Percentiles rank a stretch among this genome's conserved stretches.
phyloP scores from a whole-genome alignment of 305 asterid species.

The Fraxinus sp. region DNA sequence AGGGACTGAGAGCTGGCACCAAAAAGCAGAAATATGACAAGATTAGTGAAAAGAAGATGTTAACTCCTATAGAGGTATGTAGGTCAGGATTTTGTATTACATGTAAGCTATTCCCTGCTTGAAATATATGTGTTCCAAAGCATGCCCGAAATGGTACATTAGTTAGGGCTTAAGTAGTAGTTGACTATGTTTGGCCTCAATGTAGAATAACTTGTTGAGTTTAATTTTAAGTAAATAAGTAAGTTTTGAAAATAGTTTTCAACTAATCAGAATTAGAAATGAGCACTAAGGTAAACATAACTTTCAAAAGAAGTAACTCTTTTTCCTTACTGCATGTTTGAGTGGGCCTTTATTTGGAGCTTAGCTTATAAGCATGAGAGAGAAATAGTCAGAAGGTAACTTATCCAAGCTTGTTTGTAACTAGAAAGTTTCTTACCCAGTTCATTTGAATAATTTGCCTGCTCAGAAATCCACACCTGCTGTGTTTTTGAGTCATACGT shows the following conservation, averaged over 20 bases:
- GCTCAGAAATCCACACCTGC: not conserved
- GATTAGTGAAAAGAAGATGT: slow-evolving; percentile 93
- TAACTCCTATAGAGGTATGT: slow-evolving; percentile 83
- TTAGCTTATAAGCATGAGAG: not conserved
- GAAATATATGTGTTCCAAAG: slow-evolving; percentile 13
- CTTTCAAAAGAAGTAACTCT: not conserved
- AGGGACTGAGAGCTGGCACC: slow-evolving; percentile 91
- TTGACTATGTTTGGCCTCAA: not conserved
- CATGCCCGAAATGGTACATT: not conserved
- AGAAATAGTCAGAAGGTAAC: not conserved
- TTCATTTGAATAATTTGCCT: slow-evolving; percentile 18
- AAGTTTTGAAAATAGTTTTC: not conserved
- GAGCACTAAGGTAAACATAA: not conserved
- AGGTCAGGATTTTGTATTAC: slow-evolving; percentile 3
- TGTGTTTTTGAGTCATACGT: not conserved
- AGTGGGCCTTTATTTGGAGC: not conserved
- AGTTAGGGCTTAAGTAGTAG: not conserved
- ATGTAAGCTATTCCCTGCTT: slow-evolving; percentile 23
- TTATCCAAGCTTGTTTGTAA: not conserved
- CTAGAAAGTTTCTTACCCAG: not conserved
- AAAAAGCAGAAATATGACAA: slow-evolving; percentile 95
- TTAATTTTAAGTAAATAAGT: not conserved
- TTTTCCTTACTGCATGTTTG: not conserved
- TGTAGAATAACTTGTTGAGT: not conserved
- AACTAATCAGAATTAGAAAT: not conserved